These are phyloP conservation scores for Hymenotorrendiella dingleyae DNA, from an alignment of 2,329 filamentous ascomycete genomes.

Conservation along the genomic window DNA sequence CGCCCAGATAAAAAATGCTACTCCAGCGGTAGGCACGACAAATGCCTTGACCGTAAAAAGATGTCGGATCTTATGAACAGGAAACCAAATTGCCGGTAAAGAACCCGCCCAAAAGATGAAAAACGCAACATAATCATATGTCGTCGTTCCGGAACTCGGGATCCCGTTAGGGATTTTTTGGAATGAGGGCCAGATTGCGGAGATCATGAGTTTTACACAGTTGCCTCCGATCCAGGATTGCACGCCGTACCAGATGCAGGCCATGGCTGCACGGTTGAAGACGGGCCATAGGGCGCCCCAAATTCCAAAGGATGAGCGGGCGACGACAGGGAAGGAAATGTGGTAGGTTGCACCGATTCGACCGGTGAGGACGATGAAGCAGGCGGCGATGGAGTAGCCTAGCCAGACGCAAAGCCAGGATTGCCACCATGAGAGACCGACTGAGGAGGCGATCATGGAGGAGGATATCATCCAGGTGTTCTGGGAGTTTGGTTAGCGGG, in stretches of 20 bases:
- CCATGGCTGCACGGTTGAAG: slow-evolving; percentile 79
- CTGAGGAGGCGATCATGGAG: slow-evolving; percentile 67
- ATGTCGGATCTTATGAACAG: slow-evolving; percentile 81
- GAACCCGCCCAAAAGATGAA: slow-evolving; percentile 81
- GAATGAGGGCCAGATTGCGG: slow-evolving; percentile 66
- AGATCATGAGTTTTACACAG: slow-evolving; percentile 86
- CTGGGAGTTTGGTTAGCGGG: slow-evolving; percentile 29
- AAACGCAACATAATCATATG: slow-evolving; percentile 72
- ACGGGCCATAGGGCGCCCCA: slow-evolving; percentile 88
- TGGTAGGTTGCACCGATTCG: slow-evolving; percentile 84
- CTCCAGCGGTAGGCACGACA: slow-evolving; percentile 74
- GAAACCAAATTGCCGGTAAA: slow-evolving; percentile 81
- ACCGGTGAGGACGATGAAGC: slow-evolving; percentile 72
- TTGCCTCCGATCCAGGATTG: slow-evolving; percentile 79
- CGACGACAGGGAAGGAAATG: slow-evolving; percentile 80
- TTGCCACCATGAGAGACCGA: slow-evolving; percentile 84
- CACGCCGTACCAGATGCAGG: slow-evolving; percentile 80
- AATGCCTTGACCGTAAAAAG: slow-evolving; percentile 87
- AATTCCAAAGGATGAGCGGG: slow-evolving; percentile 74
- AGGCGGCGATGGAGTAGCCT: slow-evolving; percentile 71
- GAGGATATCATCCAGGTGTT: slow-evolving; percentile 94
- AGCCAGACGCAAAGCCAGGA: slow-evolving; percentile 84
- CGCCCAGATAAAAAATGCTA: slow-evolving; percentile 85
- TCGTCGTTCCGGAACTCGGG: slow-evolving; percentile 63
- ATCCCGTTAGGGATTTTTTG: slow-evolving; percentile 63